These are phyloP conservation scores for Pseudocercospora eumusae DNA, from an alignment of 2,329 filamentous ascomycete species.

Conservation along the genomic window DNA sequence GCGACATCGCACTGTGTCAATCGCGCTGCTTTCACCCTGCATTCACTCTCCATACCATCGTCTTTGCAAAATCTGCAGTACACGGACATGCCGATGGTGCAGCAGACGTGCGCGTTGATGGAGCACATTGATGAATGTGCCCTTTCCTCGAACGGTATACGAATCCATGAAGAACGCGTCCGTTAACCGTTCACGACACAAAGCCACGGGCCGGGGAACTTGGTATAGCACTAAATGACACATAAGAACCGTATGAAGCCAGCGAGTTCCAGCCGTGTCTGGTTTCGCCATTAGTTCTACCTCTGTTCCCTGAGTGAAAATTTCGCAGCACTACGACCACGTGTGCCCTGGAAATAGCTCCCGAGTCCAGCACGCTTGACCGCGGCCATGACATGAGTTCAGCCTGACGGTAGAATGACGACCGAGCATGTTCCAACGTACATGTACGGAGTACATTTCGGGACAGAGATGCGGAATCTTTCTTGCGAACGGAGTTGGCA, in stretches of 20 bases:
- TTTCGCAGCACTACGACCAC: background rate
- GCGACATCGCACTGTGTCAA: background rate
- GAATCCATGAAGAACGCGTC: background rate
- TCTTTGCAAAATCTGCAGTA: background rate
- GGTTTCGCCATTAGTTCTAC: too few species aligned
- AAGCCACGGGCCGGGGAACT: background rate
- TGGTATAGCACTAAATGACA: background rate
- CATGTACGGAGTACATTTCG: too few species aligned
- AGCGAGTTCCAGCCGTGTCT: background rate
- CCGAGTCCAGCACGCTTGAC: background rate
- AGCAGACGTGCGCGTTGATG: background rate
- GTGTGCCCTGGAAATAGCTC: conserved; percentile 5
- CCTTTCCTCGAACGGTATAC: background rate
- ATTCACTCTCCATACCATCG: background rate
- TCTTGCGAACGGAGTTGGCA: too few species aligned
- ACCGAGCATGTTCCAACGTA: background rate
- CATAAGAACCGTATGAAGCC: background rate
- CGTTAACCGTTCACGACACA: background rate
- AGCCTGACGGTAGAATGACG: background rate
- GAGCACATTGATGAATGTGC: conserved; percentile 1
- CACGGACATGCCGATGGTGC: conserved; percentile 1
- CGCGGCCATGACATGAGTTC: background rate
- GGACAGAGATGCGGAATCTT: too few species aligned
- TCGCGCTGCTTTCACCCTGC: background rate
- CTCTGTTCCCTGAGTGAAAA: too few species aligned